Base-by-base conservation (phyloP, 306 rosid species). In the Glycyrrhiza uralensis region DNA sequence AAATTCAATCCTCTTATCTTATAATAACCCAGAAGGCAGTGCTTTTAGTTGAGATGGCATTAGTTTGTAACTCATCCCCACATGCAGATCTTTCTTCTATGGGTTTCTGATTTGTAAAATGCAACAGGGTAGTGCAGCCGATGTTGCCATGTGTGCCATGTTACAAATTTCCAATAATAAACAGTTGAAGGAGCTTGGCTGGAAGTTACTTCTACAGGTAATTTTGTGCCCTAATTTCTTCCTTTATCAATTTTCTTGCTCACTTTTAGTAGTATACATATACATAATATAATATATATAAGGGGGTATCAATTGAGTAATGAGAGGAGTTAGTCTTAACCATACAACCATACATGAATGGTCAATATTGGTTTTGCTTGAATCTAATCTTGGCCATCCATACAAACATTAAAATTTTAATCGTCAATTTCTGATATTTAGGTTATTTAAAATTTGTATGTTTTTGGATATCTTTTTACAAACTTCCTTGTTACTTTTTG, bases 61-160 rank as follows among this genome's bases (percentile, higher is more conserved):
- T 39, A 41, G 55, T 45, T 28, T 35, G 55, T 5, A 54, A 26
- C 36, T 45, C 65, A 14, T 36, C 46, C 30, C 24, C 20, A 14
- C 29, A 23, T 49, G 20, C 20, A 24, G 50, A 12, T 39, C 36
- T 70, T 75, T 54, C 35, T 66, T 56, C 56, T 44, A 41, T 57
- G 55, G 28, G 41, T 17, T 67, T 71, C 77, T 76, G 70, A 72
- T 54, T 59, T 67, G 49, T 71, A 15, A 23, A 81, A 80, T 86
- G 77, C 50, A 47, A 88, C 96, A 92, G 96, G 98, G 98, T 58
- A 93, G 98, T 72, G 97, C 97, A 6, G 98, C 98, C 18, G 98
- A 93, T 81, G 98, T 93, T 68, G 97, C 98, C 85, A 93, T 90
- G 98, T 93, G 98, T 72, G 98, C 98, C 77, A 93, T 93, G 98